Evolutionary conservation across 1,284 basidiomycete genomes (phyloP).

Genomic region (Lentinula novae-zelandiae): DNA sequence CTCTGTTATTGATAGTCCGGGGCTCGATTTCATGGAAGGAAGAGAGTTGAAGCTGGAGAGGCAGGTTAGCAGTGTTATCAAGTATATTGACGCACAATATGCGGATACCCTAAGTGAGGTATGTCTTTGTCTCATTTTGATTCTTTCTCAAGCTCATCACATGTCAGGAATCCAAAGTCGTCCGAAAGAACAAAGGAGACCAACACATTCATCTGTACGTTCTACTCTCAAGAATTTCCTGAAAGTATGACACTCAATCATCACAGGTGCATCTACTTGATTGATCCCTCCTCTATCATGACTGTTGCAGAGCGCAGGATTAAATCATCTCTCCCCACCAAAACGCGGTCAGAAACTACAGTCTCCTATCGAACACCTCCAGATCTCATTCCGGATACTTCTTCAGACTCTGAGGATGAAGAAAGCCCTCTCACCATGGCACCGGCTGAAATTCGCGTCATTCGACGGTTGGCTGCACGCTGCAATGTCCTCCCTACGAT

Average conservation of each 20-base stretch:
- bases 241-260: constrained; percentile 18
- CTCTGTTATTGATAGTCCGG: constrained; percentile 79
- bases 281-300: constrained; percentile 72
- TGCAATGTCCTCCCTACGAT: constrained; percentile 77
- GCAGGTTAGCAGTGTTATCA: constrained; percentile 66
- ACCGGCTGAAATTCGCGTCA: constrained; percentile 72
- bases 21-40: constrained; percentile 68
- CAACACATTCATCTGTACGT: constrained; percentile 80
- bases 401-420: constrained; percentile 46
- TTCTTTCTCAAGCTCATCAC: constrained; percentile 12
- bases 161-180: constrained; percentile 75
- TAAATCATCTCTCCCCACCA: constrained; percentile 42
- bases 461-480: constrained; percentile 64
- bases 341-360: constrained; percentile 58
- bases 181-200: constrained; percentile 79
- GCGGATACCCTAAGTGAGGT: constrained; percentile 83
- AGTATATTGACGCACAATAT: constrained; percentile 73
- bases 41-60: constrained; percentile 73
- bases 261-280: constrained; percentile 73
- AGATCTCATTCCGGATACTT: constrained; percentile 48
- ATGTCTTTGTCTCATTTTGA: constrained; percentile 5
- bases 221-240: background rate
- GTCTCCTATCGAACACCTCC: constrained; percentile 46
- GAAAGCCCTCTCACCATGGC: constrained; percentile 56
- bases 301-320: constrained; percentile 45